Base-by-base conservation (phyloP, 768 basidiomycete species). In the Auriscalpium vulgare region DNA sequence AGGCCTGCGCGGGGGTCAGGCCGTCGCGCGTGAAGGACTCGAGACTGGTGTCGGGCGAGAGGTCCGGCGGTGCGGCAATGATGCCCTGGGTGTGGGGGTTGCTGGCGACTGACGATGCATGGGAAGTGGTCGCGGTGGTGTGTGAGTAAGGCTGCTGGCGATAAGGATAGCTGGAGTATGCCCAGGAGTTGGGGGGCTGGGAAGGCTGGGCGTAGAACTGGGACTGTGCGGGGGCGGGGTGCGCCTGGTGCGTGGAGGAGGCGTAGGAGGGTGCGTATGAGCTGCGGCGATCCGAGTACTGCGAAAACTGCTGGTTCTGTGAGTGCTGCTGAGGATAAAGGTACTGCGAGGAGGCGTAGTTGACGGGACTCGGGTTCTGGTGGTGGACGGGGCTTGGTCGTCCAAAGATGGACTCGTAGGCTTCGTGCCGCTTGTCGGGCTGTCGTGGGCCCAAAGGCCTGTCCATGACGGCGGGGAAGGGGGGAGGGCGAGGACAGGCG, bases 371-470 rank as follows among this genome's bases (percentile, higher is more conserved):
- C 23, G 49, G 58, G 14, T 60, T 29, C 36, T 74, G 70, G 62
- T 83, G 84, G 68, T 83, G 82, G 36, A 74, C 61, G 47, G 76
- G 72, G 51, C 81, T 80, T 51, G 88, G 86, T 23, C 90, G 80
- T 23, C 89, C 89, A 71, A 93, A 93, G 73, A 93, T 91, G 66
- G 85, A 82, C 70, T 91, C 87, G 74, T 91, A 93, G 47, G 90
- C 90, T 54, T 83, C 81, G 70, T 81, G 75, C 53, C 90, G 85
- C 67, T 90, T 89, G 72, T 89, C 87, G 47, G 76, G 76, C 56
- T 66, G 71, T 53, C 77, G 69, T 72, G 86, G 85, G 51, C 87
- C 87, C 63, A 81, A 67, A 57, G 78, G 79, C 61, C 75, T 72
- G 62, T 80, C 78, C 78, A 79, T 79, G 59, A 51, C n/a, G 29